These are phyloP conservation scores for Neofusicoccum cordaticola DNA, from an alignment of 2,329 filamentous ascomycete species.

Conservation along the genomic window DNA sequence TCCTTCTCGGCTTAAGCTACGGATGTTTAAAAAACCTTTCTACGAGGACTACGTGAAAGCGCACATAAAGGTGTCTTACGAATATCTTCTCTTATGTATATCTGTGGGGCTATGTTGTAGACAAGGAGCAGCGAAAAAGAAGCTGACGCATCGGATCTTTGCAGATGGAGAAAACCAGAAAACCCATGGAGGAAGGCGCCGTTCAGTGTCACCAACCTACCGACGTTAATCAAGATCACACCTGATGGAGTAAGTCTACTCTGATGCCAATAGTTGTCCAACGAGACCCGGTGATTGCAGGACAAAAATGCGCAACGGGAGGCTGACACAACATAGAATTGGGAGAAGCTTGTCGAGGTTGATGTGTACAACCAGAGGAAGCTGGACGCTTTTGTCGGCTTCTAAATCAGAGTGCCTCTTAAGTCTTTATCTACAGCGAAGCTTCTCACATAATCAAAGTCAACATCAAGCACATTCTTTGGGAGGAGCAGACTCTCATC, in stretches of 20 bases:
- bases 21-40: too few species aligned
- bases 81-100: neutral
- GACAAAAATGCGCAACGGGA: neutral
- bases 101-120: too few species aligned
- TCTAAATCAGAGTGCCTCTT: neutral
- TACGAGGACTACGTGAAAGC: too few species aligned
- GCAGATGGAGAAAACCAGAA: neutral
- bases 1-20: too few species aligned
- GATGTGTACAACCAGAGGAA: conserved; percentile 7
- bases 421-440: too few species aligned
- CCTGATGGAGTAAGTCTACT: neutral
- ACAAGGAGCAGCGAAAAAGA: neutral
- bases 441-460: too few species aligned
- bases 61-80: neutral
- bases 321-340: neutral
- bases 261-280: neutral
- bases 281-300: neutral
- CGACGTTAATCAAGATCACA: conserved; percentile 1
- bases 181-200: conserved; percentile 6
- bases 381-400: neutral
- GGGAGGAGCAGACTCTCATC: too few species aligned
- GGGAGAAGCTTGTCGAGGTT: neutral
- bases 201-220: neutral
- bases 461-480: too few species aligned
- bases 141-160: neutral